Conservation (phyloP, 2,329 filamentous ascomycete species). For the Pseudopithomyces maydicus region DNA sequence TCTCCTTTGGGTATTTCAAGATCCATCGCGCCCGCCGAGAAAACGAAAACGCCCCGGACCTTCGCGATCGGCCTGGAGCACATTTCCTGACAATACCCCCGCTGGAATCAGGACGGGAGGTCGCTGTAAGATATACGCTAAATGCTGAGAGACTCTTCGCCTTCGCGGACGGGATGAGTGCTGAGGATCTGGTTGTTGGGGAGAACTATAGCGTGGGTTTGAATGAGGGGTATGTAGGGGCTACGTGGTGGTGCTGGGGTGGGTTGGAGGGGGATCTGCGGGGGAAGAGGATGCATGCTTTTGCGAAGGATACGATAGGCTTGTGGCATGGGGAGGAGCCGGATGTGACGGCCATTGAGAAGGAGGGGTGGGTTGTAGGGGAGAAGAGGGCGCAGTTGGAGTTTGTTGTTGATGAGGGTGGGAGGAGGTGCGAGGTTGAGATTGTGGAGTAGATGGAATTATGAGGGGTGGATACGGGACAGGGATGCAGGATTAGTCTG, state of each 20-base stretch:
- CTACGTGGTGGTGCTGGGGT: constrained; percentile 16
- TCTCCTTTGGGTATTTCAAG: constrained; percentile 7
- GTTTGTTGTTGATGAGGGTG: constrained; percentile 8
- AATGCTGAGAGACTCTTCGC: neutral
- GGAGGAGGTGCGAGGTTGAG: neutral
- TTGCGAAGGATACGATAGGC: neutral
- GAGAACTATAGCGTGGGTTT: constrained; percentile 1
- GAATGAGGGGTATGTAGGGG: constrained; percentile 7
- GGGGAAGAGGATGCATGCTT: constrained; percentile 4
- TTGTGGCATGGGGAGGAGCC: neutral
- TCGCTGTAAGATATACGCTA: constrained; percentile 6
- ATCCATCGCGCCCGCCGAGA: constrained; percentile 5
- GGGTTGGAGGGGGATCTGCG: constrained; percentile 8
- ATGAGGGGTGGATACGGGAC: neutral
- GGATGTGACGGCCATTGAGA: neutral
- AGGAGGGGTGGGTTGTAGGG: constrained; percentile 6
- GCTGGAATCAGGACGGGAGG: neutral
- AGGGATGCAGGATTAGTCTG: no score
- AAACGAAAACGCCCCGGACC: neutral
- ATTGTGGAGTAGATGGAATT: neutral
- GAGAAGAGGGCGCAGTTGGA: constrained; percentile 1
- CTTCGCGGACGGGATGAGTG: neutral
- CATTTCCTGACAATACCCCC: constrained; percentile 9
- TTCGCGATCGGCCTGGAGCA: constrained; percentile 5
- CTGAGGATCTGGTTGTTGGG: neutral